These are phyloP conservation scores for Chaetomidium leptoderma DNA, from an alignment of 495 filamentous ascomycete species.

Conservation along the genomic window DNA sequence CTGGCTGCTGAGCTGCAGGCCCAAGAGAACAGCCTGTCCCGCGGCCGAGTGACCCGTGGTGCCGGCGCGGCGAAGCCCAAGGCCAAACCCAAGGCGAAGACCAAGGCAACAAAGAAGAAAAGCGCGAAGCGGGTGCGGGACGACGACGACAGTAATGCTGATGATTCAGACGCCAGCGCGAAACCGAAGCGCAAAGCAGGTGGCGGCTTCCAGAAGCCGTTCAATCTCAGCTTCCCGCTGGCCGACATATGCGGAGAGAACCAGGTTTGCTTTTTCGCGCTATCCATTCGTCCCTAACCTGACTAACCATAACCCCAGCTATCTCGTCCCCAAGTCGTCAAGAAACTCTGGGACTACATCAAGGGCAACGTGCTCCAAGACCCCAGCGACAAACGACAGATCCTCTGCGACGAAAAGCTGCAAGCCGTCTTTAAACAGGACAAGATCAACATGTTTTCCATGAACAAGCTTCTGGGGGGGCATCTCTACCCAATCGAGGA, in stretches of 20 bases:
- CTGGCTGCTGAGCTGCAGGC: constrained; percentile 86
- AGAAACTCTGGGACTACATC: constrained; percentile 92
- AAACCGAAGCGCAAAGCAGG: constrained; percentile 50
- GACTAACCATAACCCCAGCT: constrained; percentile 49
- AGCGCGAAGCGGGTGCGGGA: constrained; percentile 68
- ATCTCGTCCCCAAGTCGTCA: constrained; percentile 90
- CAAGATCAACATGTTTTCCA: constrained; percentile 95
- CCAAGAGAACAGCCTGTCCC: constrained; percentile 69
- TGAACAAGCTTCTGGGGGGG: constrained; percentile 66
- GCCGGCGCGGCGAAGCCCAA: constrained; percentile 51
- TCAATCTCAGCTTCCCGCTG: constrained; percentile 47
- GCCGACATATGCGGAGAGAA: constrained; percentile 54
- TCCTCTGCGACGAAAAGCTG: constrained; percentile 86
- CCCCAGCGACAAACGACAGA: constrained; percentile 83
- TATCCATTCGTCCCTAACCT: background rate
- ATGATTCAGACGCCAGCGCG: constrained; percentile 50
- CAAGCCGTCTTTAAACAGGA: constrained; percentile 85
- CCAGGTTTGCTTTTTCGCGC: constrained; percentile 44
- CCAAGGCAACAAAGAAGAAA: constrained; percentile 63
- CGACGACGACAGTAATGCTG: constrained; percentile 76
- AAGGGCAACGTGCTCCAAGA: constrained; percentile 84
- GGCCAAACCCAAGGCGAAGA: constrained; percentile 27
- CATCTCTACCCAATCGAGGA: constrained; percentile 55
- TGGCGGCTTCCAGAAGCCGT: constrained; percentile 50
- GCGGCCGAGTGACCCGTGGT: constrained; percentile 64